Percentiles rank a stretch among this genome's conserved stretches.
These are phyloP conservation scores for Spergularia azorica DNA, from an alignment of 179 eudicot genomes.

Conservation along the genomic window DNA sequence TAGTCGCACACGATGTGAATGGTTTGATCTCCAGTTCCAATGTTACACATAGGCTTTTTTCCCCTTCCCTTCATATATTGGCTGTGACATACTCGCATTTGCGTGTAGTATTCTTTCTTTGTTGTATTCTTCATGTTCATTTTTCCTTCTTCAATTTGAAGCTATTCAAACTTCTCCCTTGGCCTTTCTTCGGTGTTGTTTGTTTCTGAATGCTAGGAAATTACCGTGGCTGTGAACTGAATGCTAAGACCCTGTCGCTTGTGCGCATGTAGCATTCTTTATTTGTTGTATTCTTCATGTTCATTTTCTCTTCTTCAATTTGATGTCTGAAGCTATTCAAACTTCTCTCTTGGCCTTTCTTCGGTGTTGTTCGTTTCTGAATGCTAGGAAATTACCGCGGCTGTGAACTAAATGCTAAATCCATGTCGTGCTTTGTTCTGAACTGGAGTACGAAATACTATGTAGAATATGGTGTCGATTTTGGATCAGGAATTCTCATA, in stretches of 20 bases:
- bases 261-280: too few species aligned
- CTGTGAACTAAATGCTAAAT: too few species aligned
- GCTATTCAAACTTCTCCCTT: background rate
- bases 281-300: background rate
- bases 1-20: background rate
- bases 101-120: background rate
- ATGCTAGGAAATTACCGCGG: too few species aligned
- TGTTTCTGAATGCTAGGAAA: background rate
- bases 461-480: too few species aligned
- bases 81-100: background rate
- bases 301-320: slow-evolving; percentile 1
- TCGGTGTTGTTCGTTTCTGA: background rate
- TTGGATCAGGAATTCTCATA: too few species aligned
- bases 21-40: slow-evolving; percentile 12
- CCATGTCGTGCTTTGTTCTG: too few species aligned
- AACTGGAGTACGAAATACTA: too few species aligned
- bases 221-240: too few species aligned
- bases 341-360: background rate
- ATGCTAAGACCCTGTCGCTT: too few species aligned
- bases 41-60: slow-evolving; percentile 6
- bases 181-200: background rate
- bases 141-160: slow-evolving; percentile 1
- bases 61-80: background rate
- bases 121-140: background rate
- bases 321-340: background rate